phyloP scores from a whole-genome alignment of 768 basidiomycete genomes.

The Pulveroboletus sp. region DNA sequence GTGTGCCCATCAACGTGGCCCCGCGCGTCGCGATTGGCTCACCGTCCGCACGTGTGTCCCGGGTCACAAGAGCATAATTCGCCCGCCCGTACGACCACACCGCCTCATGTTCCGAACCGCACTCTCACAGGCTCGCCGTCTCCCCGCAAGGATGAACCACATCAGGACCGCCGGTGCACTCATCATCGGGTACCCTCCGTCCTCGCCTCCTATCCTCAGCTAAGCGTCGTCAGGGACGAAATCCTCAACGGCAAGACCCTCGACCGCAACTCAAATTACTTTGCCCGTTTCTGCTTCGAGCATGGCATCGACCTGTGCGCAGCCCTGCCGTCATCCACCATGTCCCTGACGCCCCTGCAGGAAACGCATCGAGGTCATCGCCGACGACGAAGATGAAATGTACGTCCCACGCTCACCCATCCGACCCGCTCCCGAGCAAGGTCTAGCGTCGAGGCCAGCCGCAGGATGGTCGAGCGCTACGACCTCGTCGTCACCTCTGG shows the following conservation, averaged over 20 bases:
- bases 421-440: neutral
- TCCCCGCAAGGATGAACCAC: conserved; percentile 11
- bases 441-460: conserved; percentile 78
- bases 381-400: conserved; percentile 92
- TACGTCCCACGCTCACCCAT: neutral
- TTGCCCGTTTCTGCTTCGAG: conserved; percentile 87
- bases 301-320: conserved; percentile 75
- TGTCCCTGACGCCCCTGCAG: conserved; percentile 33
- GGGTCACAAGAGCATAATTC: conserved; percentile 6
- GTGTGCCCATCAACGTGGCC: conserved; percentile 15
- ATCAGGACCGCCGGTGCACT: conserved; percentile 74
- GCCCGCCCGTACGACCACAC: neutral
- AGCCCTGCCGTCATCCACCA: neutral
- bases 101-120: conserved; percentile 10
- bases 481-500: conserved; percentile 91
- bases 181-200: conserved; percentile 62
- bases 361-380: conserved; percentile 85
- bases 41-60: conserved; percentile 18
- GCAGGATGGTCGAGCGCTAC: conserved; percentile 73
- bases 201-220: accelerated
- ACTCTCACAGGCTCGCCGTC: neutral
- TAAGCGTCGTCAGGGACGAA: conserved; percentile 58
- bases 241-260: conserved; percentile 90
- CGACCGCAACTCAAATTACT: conserved; percentile 80
- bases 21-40: conserved; percentile 17